Base-by-base conservation (phyloP, 2,329 filamentous ascomycete species). In the Fusarium pseudograminearum region DNA sequence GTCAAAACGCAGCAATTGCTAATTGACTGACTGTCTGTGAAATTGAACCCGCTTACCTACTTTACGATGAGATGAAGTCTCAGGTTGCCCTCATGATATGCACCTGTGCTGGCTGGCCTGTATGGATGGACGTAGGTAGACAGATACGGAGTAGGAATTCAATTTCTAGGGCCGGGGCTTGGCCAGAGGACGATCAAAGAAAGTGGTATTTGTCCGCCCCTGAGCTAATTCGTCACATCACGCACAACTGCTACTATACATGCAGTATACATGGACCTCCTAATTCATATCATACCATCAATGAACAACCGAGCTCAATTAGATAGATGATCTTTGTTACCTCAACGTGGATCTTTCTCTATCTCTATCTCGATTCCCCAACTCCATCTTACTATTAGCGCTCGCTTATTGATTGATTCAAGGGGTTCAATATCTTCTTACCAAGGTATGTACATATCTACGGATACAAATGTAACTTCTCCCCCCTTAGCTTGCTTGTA, bases 151-250 rank as follows among this genome's bases (percentile, higher is more conserved):
- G 18, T 33, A 16, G 36, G 31, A 22, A 48, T 40, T 31, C 41
- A 30, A 28, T 41, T 44, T 38, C 54, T 46, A 46, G 56, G 55
- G 59, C 59, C 55, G 59, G 68, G 67, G 67, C 59, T 65, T 50
- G 46, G 50, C 54, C 16, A 38, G 20, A 26, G 18, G 20, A 47
- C 38, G 46, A 48, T 65, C 53, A 36, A 60, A 50, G 33, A 47
- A 33, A 24, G 53, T 52, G 51, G 38, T 60, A 40, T 57, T 67
- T 38, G 38, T 56, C 59, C 59, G 34, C 64, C 67, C 67, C 67
- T 70, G 67, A 71, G 54, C 59, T 69, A 68, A 63, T 56, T 42
- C 18, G 30, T 34, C 34, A 33, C 38, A 42, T n/a, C 33, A 44
- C 38, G 22, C 47, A 38, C 15, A 22, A 18, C 14, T 48, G 20